These are phyloP conservation scores for Kodamaea sp. DNA, from an alignment of 1,139 yeast genomes.

Conservation along the genomic window DNA sequence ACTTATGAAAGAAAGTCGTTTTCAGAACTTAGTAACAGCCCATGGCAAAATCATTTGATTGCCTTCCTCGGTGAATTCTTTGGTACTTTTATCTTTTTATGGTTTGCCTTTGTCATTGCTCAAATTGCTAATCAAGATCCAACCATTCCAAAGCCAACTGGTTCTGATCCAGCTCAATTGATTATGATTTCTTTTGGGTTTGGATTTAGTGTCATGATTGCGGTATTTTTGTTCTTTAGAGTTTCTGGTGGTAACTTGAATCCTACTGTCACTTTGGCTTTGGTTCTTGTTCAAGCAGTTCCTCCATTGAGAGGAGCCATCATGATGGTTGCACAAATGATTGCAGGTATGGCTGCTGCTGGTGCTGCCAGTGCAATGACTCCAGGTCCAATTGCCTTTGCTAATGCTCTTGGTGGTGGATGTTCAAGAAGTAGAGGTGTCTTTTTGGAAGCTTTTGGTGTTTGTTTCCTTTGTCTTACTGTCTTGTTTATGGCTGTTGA, in stretches of 20 bases:
- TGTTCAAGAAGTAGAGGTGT: slow-evolving; percentile 72
- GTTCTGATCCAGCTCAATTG: slow-evolving; percentile 64
- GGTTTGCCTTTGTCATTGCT: slow-evolving; percentile 81
- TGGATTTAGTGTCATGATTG: slow-evolving; percentile 80
- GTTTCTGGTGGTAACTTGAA: slow-evolving; percentile 88
- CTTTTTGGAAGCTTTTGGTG: slow-evolving; percentile 81
- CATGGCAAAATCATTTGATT: slow-evolving; percentile 32
- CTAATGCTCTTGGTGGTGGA: slow-evolving; percentile 72
- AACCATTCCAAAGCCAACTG: slow-evolving; percentile 30
- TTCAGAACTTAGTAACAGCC: slow-evolving; percentile 10
- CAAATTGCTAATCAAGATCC: slow-evolving; percentile 76
- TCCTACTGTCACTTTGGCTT: slow-evolving; percentile 80
- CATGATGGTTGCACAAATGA: slow-evolving; percentile 64
- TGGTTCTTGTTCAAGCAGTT: slow-evolving; percentile 67
- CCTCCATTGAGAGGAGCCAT: slow-evolving; percentile 68
- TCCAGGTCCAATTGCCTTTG: slow-evolving; percentile 73
- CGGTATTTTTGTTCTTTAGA: slow-evolving; percentile 70
- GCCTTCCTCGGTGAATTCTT: slow-evolving; percentile 58
- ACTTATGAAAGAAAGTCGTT: slow-evolving; percentile 28
- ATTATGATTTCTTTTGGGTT: slow-evolving; percentile 84
- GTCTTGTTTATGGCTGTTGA: slow-evolving; percentile 85
- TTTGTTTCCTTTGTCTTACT: slow-evolving; percentile 67
- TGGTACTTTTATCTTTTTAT: slow-evolving; percentile 81
- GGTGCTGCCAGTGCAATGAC: slow-evolving; percentile 87
- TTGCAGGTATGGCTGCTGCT: slow-evolving; percentile 92